These are phyloP conservation scores for Teunomyces kruisii DNA, from an alignment of 805 yeast genomes.

Conservation along the genomic window DNA sequence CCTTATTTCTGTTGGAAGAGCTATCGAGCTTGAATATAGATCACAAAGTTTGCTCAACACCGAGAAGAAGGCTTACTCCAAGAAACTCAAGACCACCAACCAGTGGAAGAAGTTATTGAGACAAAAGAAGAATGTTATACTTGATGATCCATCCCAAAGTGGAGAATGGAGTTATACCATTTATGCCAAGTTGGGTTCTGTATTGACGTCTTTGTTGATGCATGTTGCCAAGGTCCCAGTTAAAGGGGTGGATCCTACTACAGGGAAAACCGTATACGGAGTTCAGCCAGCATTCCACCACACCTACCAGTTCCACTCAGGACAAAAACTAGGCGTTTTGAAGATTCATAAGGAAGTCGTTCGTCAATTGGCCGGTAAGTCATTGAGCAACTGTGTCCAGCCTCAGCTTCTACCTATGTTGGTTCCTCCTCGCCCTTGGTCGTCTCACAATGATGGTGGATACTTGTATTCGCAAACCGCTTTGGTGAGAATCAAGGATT, in stretches of 20 bases:
- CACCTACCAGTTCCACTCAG: slow-evolving; percentile 76
- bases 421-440: slow-evolving; percentile 88
- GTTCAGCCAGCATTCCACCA: slow-evolving; percentile 90
- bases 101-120: slow-evolving; percentile 47
- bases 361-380: slow-evolving; percentile 64
- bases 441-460: slow-evolving; percentile 79
- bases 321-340: slow-evolving; percentile 79
- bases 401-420: slow-evolving; percentile 94
- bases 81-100: slow-evolving; percentile 43
- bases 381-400: slow-evolving; percentile 62
- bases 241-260: slow-evolving; percentile 75
- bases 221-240: slow-evolving; percentile 84
- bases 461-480: slow-evolving; percentile 63
- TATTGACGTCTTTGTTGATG: slow-evolving; percentile 68
- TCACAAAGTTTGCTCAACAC: slow-evolving; percentile 61
- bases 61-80: slow-evolving; percentile 51
- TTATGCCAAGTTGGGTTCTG: slow-evolving; percentile 73
- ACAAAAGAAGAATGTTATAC: slow-evolving; percentile 11
- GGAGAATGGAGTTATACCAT: slow-evolving; percentile 22
- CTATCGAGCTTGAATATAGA: slow-evolving; percentile 80
- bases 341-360: slow-evolving; percentile 71
- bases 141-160: slow-evolving; percentile 10
- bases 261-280: slow-evolving; percentile 65
- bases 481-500: slow-evolving; percentile 74
- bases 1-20: slow-evolving; percentile 75